Base-by-base conservation (phyloP, 2,329 filamentous ascomycete genomes). In the Xylaria multiplex region DNA sequence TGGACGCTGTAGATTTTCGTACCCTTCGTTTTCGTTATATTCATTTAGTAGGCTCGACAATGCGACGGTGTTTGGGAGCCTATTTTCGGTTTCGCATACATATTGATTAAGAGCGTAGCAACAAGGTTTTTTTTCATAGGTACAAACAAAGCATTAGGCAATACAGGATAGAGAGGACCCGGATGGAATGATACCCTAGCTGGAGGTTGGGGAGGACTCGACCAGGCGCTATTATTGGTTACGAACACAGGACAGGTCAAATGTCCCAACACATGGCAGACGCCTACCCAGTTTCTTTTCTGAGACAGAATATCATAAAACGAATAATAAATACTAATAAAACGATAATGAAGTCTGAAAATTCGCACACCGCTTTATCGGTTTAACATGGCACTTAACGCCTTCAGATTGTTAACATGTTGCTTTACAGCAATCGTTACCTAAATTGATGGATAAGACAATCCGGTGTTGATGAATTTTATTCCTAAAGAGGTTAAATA, bases 1-100 rank as follows among this genome's bases (percentile, higher is more conserved):
- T 85, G 84, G 73, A 84, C 82, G 64, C 82, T 84, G 63, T 84
- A 71, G 74, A 59, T 22, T 53, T 59, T 37, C 50, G 40, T 43
- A 40, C 22, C 24, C 5, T 11, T 2, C 35, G 58, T 54, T 62
- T 35, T 55, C 42, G 8, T 49, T 48, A 9, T 52, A 13, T 59
- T 58, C 30, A 22, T 50, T 65, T 8, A n/a, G 16, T 49, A 22
- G 24, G 54, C 64, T 27, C 16, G 14, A 22, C 8, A 42, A 27
- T 22, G 65, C 62, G n/a, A 53, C 37, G 58, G 58, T 32, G 65
- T 59, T 59, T n/a, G 4, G 48, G n/a, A 9, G 48, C n/a, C 46
- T 6, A 45, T 22, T 35, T 59, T 57, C 14, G 14, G 54, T 35
- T 6, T 46, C 30, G 52, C 27, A 42, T 43, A 9, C 13, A 13